Evolutionary conservation across 257 asterid species (phyloP).

Genomic region (Oldenlandia corymbosa): DNA sequence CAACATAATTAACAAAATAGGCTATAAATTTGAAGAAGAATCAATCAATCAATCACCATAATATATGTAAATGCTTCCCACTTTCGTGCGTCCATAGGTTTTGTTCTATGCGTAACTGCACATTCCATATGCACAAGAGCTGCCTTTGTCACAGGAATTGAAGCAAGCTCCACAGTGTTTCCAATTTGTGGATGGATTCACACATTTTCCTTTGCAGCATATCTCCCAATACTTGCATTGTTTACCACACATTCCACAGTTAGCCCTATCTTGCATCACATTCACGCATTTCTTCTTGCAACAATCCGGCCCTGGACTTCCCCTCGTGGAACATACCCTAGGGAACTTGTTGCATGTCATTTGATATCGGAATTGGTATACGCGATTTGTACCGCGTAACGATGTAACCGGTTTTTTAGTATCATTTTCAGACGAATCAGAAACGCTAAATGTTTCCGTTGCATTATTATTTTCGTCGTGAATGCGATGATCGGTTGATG

Average conservation of each 20-base stretch:
- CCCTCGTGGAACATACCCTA: conserved; percentile 34
- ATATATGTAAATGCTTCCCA: too few species aligned
- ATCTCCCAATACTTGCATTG: conserved; percentile 47
- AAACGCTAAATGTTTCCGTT: conserved; percentile 3
- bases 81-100: too few species aligned
- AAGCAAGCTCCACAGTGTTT: conserved; percentile 65
- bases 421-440: background rate
- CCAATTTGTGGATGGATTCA: conserved; percentile 33
- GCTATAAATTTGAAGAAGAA: too few species aligned
- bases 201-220: conserved; percentile 64
- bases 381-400: background rate
- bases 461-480: conserved; percentile 7
- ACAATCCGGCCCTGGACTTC: conserved; percentile 59
- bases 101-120: conserved; percentile 52
- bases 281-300: conserved; percentile 61
- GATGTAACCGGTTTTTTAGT: conserved; percentile 18
- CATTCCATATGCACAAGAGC: conserved; percentile 46
- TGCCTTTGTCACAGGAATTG: conserved; percentile 41
- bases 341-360: conserved; percentile 51
- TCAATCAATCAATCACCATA: too few species aligned
- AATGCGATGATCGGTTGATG: background rate
- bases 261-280: conserved; percentile 29
- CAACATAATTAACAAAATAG: too few species aligned
- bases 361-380: conserved; percentile 6
- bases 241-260: conserved; percentile 63